Evolutionary conservation across 176 grass and related monocot genomes (phyloP).

Genomic region (Lolium perenne): DNA sequence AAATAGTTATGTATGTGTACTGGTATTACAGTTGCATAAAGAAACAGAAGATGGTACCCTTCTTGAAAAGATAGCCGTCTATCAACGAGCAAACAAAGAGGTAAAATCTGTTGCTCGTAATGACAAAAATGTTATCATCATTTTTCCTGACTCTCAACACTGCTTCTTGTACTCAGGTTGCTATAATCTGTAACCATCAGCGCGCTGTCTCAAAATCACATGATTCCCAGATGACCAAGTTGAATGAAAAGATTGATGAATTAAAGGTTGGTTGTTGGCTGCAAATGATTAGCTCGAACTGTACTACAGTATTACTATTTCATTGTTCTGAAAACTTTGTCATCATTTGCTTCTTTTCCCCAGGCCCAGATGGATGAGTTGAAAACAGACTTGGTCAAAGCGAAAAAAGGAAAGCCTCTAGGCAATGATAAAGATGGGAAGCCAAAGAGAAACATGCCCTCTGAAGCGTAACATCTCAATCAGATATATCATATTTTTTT

Average conservation of each 20-base stretch:
- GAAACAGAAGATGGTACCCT: conserved; percentile 88
- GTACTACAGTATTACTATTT: neutral
- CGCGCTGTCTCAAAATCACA: conserved; percentile 95
- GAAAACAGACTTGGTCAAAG: conserved; percentile 76
- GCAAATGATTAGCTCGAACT: conserved; percentile 28
- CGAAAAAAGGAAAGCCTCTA: conserved; percentile 77
- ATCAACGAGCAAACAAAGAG: conserved; percentile 96
- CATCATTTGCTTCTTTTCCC: conserved; percentile 34
- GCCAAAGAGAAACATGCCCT: conserved; percentile 73
- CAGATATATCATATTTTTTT: conserved; percentile 29
- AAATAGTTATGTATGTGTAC: conserved; percentile 28
- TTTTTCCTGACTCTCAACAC: neutral
- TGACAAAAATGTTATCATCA: conserved; percentile 26
- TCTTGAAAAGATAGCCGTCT: conserved; percentile 89
- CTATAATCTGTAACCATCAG: conserved; percentile 99
- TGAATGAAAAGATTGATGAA: conserved; percentile 95
- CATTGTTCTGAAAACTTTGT: conserved; percentile 9
- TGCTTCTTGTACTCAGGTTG: conserved; percentile 67
- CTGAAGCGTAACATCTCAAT: conserved; percentile 69
- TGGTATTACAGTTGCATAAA: conserved; percentile 74
- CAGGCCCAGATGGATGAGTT: conserved; percentile 78
- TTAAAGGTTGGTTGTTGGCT: conserved; percentile 64
- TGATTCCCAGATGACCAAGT: conserved; percentile 81
- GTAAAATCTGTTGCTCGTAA: conserved; percentile 43
- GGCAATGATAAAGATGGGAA: conserved; percentile 89